These are phyloP conservation scores for Microglena sp. DNA, from an alignment of 139 green algal genomes.

Conservation along the genomic window DNA sequence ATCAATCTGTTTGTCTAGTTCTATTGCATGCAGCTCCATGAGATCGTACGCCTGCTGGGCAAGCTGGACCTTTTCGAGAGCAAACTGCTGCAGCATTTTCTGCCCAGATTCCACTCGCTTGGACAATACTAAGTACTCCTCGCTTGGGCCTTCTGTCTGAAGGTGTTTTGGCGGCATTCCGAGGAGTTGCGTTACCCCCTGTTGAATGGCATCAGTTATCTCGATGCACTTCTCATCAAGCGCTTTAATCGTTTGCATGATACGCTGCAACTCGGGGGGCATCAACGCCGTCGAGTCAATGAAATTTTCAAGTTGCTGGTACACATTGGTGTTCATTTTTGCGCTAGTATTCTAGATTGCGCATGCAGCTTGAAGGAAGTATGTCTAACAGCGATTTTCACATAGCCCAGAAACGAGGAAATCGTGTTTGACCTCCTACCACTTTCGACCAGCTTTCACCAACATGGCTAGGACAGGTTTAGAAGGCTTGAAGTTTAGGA, in stretches of 20 bases:
- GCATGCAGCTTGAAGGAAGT: too few relatives aligned
- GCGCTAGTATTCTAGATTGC: conserved; percentile 3
- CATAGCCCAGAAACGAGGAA: too few relatives aligned
- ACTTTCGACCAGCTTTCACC: too few relatives aligned
- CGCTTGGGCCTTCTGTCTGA: conserved; percentile 1
- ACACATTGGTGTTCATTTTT: conserved; percentile 39
- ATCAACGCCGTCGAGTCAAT: conserved; percentile 50
- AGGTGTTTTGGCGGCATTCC: conserved; percentile 10
- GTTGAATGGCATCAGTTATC: conserved; percentile 26
- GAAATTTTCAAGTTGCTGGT: conserved; percentile 63
- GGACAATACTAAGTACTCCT: conserved; percentile 16
- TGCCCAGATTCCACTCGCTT: conserved; percentile 24
- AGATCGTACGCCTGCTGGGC: conserved; percentile 55
- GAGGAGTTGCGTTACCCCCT: conserved; percentile 21
- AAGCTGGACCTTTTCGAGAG: conserved; percentile 65
- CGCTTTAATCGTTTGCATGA: conserved; percentile 63
- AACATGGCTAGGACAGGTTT: too few relatives aligned
- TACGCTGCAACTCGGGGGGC: conserved; percentile 56
- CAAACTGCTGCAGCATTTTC: conserved; percentile 59
- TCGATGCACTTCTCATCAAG: conserved; percentile 53
- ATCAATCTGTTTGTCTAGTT: conserved; percentile 52
- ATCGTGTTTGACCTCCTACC: too few relatives aligned
- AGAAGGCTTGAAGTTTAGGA: too few relatives aligned
- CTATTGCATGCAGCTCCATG: conserved; percentile 47
- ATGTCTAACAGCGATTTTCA: too few relatives aligned